Conservation (phyloP, 1,284 basidiomycete genomes). For the Tylopilus sp. region DNA sequence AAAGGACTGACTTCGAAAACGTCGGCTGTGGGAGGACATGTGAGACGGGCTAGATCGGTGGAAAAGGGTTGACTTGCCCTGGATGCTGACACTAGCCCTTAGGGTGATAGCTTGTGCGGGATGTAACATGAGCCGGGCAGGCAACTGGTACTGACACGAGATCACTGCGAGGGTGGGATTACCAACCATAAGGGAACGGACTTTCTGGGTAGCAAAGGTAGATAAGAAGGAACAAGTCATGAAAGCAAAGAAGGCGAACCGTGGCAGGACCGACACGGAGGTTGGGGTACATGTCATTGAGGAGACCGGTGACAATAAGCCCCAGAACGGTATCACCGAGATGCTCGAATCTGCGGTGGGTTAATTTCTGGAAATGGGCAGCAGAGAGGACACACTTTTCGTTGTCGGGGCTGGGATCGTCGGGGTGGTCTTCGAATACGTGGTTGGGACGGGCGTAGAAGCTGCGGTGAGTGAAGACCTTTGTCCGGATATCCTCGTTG, state of each 20-base stretch:
- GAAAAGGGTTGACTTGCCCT: constrained; percentile 59
- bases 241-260: constrained; percentile 49
- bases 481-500: constrained; percentile 49
- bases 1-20: constrained; percentile 70
- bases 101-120: constrained; percentile 77
- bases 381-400: constrained; percentile 62
- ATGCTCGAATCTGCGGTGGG: constrained; percentile 68
- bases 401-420: constrained; percentile 81
- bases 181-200: constrained; percentile 75
- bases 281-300: constrained; percentile 71
- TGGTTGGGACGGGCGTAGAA: constrained; percentile 73
- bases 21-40: constrained; percentile 62
- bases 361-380: not conserved
- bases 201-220: constrained; percentile 62
- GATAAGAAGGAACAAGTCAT: not conserved
- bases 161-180: constrained; percentile 78
- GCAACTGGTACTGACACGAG: constrained; percentile 71
- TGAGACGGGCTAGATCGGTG: constrained; percentile 11
- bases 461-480: constrained; percentile 81
- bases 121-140: constrained; percentile 69
- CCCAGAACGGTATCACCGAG: constrained; percentile 79
- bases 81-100: constrained; percentile 71
- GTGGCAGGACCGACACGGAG: constrained; percentile 82
- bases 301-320: constrained; percentile 70
- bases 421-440: constrained; percentile 75